Conservation (phyloP, 2,329 filamentous ascomycete species). For the Alternaria brassicae region DNA sequence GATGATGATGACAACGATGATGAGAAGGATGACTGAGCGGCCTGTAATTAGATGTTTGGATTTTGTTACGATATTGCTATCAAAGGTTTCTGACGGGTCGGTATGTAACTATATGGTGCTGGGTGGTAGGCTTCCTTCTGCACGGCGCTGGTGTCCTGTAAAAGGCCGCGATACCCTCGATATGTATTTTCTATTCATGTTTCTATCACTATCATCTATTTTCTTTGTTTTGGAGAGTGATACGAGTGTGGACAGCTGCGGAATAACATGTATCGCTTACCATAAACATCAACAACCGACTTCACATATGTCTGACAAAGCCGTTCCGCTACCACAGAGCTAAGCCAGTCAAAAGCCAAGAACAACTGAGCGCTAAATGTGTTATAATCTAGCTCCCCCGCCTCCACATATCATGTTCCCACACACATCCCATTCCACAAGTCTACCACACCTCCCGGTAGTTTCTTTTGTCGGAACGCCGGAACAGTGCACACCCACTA, state of each 20-base stretch:
- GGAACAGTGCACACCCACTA: not conserved
- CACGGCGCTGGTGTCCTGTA: not conserved
- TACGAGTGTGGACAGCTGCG: not conserved
- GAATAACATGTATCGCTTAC: not conserved
- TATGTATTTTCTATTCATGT: not conserved
- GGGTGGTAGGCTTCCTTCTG: not conserved
- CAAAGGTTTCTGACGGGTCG: not conserved
- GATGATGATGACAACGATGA: slow-evolving; percentile 34
- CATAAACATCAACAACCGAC: not conserved
- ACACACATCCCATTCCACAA: not conserved
- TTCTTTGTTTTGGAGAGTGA: not conserved
- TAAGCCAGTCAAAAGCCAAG: not conserved
- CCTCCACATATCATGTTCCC: not conserved
- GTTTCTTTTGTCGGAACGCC: not conserved
- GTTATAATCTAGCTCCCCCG: not conserved
- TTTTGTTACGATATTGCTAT: not conserved
- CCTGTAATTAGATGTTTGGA: too few species aligned
- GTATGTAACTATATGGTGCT: not conserved
- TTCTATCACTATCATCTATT: not conserved
- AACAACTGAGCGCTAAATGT: not conserved
- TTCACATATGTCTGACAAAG: not conserved
- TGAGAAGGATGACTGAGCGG: not conserved
- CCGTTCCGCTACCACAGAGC: not conserved
- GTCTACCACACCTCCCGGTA: not conserved
- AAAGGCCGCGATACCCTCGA: not conserved